Evolutionary conservation across 2,329 filamentous ascomycete species (phyloP), one percentile per base, ranked within the genome.

Genomic region (Cercospora sp.): DNA sequence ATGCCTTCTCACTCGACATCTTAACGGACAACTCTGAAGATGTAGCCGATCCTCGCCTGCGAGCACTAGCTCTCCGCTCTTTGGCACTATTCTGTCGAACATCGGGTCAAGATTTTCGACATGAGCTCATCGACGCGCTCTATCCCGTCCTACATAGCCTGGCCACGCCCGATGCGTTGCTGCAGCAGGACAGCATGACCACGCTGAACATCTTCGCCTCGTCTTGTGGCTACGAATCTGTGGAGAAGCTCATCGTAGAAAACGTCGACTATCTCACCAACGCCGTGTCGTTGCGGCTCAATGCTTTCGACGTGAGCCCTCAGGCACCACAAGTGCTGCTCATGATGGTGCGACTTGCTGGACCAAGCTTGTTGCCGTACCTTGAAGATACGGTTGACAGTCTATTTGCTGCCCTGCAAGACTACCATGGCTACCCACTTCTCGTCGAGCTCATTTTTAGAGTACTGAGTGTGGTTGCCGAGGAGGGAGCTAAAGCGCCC

Each of bases 261-360:
- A 99, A 99, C 69, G 94, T 93, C 16, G 95, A 99, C 79, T 99
- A 99, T 78, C 91, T 99, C 80, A 90, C 98, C 69, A 98, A 98
- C 76, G 92, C 95, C 0, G 88, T 99, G 16, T 92, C 92, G 0
- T 81, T 98, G 68, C 91, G 93, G 69, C 86, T 99, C 7, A 97
- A 97, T 74, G 92, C 92, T 0, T 92, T 97, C 71, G 93, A 97
- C 71, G 90, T 98, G 63, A 94, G 93, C 0, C 94, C 94, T 1
- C 91, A 97, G 70, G 93, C 93, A 3, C 93, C 94, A 2, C 91
- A 94, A 73, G 95, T 98, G 1, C 81, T 99, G 60, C 86, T 91
- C 6, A 97, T 99, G 94, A 96, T 98, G 91, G 89, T 98, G 68
- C 89, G 88, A 28, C 85, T 99, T 13, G 92, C 93, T 18, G 95